Evolutionary conservation across 192 early-diverging fungal species (phyloP), one percentile per base, ranked within the genome.

Genomic region (Coemansia sp.): DNA sequence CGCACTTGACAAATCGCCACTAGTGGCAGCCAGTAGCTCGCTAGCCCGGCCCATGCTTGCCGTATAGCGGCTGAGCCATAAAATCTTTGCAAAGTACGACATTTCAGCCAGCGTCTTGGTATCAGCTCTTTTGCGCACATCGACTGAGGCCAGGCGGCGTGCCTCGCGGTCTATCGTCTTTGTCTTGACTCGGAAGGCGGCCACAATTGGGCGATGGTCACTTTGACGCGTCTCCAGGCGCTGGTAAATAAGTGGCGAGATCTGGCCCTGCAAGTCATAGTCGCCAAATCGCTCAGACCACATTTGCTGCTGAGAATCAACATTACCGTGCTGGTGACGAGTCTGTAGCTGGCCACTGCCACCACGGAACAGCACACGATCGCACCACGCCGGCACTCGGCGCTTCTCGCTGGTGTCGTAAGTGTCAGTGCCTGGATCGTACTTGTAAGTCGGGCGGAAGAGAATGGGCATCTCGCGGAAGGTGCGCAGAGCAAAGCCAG

Each of bases 381-480:
- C 98, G 76, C 97, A 98, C 94, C 95, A 99, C 11, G 95, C 92
- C 1, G 98, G 98, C 3, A 90, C 90, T 31, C 98, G 88, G 67
- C 91, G 89, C 86, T 99, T 99, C 51, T 98, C 96, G 46, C 92
- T 94, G 6, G 91, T 89, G 73, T 99, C 98, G 70, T 96, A 99
- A 12, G 76, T 78, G 40, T 94, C 88, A 16, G 91, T 92, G 18
- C 92, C 92, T 5, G 88, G 88, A 70, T 99, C 92, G 75, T 96
- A 98, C 82, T 99, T 99, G 90, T 98, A 99, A 2, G 98, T 99
- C 1, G 98, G 98, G 9, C 86, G 90, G 81, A 99, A 99, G 34
- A 65, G 70, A 46, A 97, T 80, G 33, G 87, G 88, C 13, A 88
- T 86, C 84, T 99, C 97, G 54, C 73, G 68, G 67, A 95, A 98